Base-by-base conservation (phyloP, 1,139 yeast genomes). In the Trichomonascaceae sp. region DNA sequence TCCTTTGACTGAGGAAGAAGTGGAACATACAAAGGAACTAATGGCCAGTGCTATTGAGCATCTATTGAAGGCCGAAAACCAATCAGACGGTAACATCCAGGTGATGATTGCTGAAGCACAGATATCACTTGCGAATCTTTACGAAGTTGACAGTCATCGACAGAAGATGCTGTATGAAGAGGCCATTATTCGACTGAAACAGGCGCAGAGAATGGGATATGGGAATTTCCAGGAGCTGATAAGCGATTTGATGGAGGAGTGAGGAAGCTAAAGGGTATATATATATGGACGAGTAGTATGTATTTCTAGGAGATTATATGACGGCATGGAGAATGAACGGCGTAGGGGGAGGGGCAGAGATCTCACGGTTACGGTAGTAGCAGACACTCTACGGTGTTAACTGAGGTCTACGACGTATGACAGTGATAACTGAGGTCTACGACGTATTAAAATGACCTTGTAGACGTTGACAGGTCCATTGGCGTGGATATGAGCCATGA, bases 41-140 rank as follows among this genome's bases (percentile, higher is more conserved):
- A 78, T 84, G 24, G 63, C 69, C n/a, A 70, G 70, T 27, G 95
- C 96, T 0, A 71, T 87, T 43, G 71, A 74, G 44, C 78, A 80
- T 62, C 73, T 88, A 54, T 70, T 75, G 55, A 71, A 74, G 56
- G 85, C 90, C 0, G 81, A 84, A 66, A 81, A 83, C 52, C 82
- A 81, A 32, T 88, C 84, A 52, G 88, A 85, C 43, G 96, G 96
- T 0, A 85, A 84, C 56, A 76, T 85, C 8, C 85, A 93, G 86
- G 96, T 84, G 6, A 80, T 80, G 50, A 60, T 86, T 47, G 96
- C 96, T 1, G 98, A 93, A 68, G 91, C 95, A 0, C 76, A 82
- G 66, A 87, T 91, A 41, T 80, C 85, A 13, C 73, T 87, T 61
- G 97, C 91, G 9, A 90, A 90, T 64, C 67, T 89, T 55, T 75